These are phyloP conservation scores for Earliella scabrosa DNA, from an alignment of 1,284 basidiomycete genomes.

Conservation along the genomic window DNA sequence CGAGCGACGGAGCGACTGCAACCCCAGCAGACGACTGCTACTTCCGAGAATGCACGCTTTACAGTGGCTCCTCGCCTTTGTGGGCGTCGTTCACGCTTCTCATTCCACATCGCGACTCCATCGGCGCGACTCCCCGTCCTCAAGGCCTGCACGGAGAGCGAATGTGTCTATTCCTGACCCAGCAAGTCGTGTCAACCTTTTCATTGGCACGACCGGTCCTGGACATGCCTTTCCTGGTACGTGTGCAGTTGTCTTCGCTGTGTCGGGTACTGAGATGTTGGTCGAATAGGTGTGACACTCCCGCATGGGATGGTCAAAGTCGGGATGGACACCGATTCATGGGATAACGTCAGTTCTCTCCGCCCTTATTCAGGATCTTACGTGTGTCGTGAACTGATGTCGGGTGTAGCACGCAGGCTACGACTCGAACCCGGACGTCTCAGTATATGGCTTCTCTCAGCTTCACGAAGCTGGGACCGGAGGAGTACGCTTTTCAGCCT, in stretches of 20 bases:
- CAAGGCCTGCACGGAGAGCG: conserved; percentile 1
- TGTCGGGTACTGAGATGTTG: background rate
- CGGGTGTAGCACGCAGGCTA: conserved; percentile 58
- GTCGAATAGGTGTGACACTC: conserved; percentile 58
- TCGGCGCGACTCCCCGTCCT: background rate
- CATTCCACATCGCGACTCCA: background rate
- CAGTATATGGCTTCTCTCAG: conserved; percentile 64
- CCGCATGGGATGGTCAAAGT: conserved; percentile 71
- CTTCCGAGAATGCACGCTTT: background rate
- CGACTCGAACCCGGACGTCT: conserved; percentile 48
- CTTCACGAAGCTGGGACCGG: conserved; percentile 67
- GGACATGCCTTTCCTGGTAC: conserved; percentile 67
- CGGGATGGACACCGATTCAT: conserved; percentile 68
- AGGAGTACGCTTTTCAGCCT: conserved; percentile 42
- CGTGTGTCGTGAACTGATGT: background rate
- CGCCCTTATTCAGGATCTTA: background rate
- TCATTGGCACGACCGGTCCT: conserved; percentile 62
- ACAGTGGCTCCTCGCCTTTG: conserved; percentile 5
- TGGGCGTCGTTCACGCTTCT: conserved; percentile 1
- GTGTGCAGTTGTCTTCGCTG: conserved; percentile 4
- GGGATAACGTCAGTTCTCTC: conserved; percentile 60
- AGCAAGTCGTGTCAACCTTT: conserved; percentile 50
- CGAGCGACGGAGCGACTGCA: background rate
- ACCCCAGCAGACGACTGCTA: too few species aligned
- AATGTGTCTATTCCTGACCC: conserved; percentile 27